A percentile compares a stretch with the other conserved stretches of the same genome.
Conservation (phyloP, 495 filamentous ascomycete genomes). For the Aspergillus haitiensis region DNA sequence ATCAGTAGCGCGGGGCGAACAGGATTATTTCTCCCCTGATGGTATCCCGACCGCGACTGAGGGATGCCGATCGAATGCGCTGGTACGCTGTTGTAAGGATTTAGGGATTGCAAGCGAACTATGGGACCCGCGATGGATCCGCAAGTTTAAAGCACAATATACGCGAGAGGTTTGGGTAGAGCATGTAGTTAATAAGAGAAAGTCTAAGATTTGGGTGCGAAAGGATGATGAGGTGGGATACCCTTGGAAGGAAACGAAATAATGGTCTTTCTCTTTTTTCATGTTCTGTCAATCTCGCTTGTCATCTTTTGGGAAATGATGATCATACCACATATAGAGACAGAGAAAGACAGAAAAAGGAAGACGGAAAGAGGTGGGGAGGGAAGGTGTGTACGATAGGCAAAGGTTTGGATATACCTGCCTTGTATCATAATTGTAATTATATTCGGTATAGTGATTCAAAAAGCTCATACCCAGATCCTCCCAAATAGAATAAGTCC, state of each 20-base stretch:
- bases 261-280: neutral
- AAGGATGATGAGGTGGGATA: slow-evolving; percentile 81
- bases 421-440: too few species aligned
- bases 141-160: slow-evolving; percentile 64
- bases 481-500: too few species aligned
- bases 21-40: slow-evolving; percentile 88
- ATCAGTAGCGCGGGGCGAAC: slow-evolving; percentile 89
- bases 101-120: slow-evolving; percentile 91
- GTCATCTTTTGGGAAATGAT: neutral
- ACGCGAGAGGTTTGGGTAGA: slow-evolving; percentile 78
- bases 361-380: too few species aligned
- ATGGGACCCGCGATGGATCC: slow-evolving; percentile 94
- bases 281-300: neutral
- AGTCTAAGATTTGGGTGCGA: slow-evolving; percentile 79
- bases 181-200: slow-evolving; percentile 82
- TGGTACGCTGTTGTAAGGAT: slow-evolving; percentile 97
- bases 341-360: neutral
- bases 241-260: slow-evolving; percentile 69
- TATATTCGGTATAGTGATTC: too few species aligned
- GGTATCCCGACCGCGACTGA: slow-evolving; percentile 96
- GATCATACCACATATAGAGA: neutral
- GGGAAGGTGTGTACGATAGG: too few species aligned
- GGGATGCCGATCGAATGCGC: slow-evolving; percentile 93
- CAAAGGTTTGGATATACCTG: too few species aligned
- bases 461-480: too few species aligned